Evolutionary conservation across 768 basidiomycete genomes (phyloP), one percentile per base, ranked within the genome.

Genomic region (Amanita inopinata): DNA sequence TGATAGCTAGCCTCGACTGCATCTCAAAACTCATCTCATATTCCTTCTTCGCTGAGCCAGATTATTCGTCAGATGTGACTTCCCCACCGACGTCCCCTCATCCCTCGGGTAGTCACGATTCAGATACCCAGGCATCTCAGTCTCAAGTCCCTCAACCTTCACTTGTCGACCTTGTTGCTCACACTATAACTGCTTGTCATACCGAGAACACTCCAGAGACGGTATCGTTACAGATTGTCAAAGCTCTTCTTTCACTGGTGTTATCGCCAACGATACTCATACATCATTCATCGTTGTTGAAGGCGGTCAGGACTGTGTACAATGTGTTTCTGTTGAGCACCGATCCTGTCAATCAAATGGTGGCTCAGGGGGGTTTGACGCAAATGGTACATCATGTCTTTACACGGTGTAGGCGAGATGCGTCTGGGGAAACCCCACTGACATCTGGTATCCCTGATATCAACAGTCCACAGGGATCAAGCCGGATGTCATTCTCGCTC

Each of bases 331-430:
- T 99, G 19, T 71, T 98, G 46, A 92, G 89, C 53, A 71, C 74
- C 15, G 90, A 94, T 54, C 74, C 83, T 3, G 85, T 92, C 38
- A 98, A 94, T 51, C 96, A 98, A 63, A 93, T 88, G 69, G 94
- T 99, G 27, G 96, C 96, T 12, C 96, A 99, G 61, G 96, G 94
- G 14, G 91, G 93, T 12, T 74, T 99, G 12, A 92, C 91, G 0
- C 96, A 99, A 60, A 98, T 99, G 82, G 92, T 98, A 2, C 86
- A 96, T 53, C 93, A 97, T 54, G 80, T 98, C 44, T 98, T 99
- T 58, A 74, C 83, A 10, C 76, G 96, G 15, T 89, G 88, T 54
- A 71, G 70, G 8, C 15, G 35, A 28, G 43, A 44, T 19, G 27
- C 43, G 56, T 53, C 69, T 20, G 60, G 56, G 38, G 55, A 52